Base-by-base conservation (phyloP, 257 asterid genomes). In the Nicotiana sylvestris region DNA sequence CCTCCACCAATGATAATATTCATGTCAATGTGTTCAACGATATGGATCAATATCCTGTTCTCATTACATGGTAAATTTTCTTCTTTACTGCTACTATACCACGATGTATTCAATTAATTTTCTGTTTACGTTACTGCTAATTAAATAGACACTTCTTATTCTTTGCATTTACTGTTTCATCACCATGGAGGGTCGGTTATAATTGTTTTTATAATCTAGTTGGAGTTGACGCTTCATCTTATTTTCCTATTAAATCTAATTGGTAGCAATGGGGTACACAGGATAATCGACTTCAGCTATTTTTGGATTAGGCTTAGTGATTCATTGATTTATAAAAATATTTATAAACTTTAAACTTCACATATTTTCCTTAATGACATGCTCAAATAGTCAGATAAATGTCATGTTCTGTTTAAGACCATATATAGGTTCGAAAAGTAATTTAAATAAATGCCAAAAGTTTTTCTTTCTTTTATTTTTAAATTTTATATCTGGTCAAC, bases 41-140 rank as follows among this genome's bases (percentile, higher is more conserved):
- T 53, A 84, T 94, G 92, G 92, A 87, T 55, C 6, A 15, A 21
- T 95, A 93, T 84, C 93, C 94, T 29, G 83, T 94, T 35, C 93
- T 94, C 46, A 72, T 94, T 39, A 94, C 98, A 58, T 94, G 98
- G 98, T 93, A 92, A 29, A 16, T 3, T 7, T 3, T 4, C 15
- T 56, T 12, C 27, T 67, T 4, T 32, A 16, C 0, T 58, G 9
- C 6, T 2, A 13, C 12, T 66, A 29, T 29, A 2, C 3, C 33
- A 2, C 21, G 0, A 66, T 30, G 5, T 30, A 16, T 32, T 65
- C 12, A 15, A 16, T 66, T 8, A 0, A 16, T 66, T 16, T 32
- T 66, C 27, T 66, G 15, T 1, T 32, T 30, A 32, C 39, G 25
- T 66, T 32, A 15, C 2, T 13, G n/a, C 10, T 32, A 30, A 66